Percentiles rank a stretch among this genome's conserved stretches.
Evolutionary conservation across 441 rosid species (phyloP).

Genomic region (Syzygium malaccense): DNA sequence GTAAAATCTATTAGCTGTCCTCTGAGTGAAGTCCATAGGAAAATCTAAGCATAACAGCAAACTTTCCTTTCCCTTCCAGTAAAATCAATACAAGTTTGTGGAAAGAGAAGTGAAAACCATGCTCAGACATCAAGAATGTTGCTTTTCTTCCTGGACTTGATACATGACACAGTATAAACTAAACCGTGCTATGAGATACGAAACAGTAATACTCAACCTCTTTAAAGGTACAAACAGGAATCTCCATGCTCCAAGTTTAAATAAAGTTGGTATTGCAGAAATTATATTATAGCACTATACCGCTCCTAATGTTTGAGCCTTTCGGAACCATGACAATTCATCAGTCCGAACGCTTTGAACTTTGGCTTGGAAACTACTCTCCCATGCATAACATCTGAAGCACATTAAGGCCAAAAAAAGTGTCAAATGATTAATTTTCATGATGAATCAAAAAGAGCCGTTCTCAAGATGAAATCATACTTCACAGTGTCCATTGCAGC

Average conservation of each 20-base stretch:
- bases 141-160: neutral
- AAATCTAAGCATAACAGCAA: neutral
- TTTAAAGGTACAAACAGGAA: neutral
- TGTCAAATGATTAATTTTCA: neutral
- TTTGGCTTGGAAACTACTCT: conserved; percentile 8
- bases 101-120: neutral
- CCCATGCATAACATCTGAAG: conserved; percentile 19
- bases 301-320: conserved; percentile 6
- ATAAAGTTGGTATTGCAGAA: neutral
- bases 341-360: conserved; percentile 6
- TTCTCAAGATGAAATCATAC: neutral
- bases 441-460: neutral
- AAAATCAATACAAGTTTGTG: neutral
- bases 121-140: neutral
- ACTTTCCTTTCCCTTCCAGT: neutral
- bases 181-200: neutral
- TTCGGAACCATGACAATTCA: conserved; percentile 16
- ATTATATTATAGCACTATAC: neutral
- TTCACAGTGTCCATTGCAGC: conserved; percentile 89
- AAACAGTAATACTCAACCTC: neutral
- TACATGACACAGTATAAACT: neutral
- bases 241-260: neutral
- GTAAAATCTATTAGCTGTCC: neutral
- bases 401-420: neutral
- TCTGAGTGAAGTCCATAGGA: neutral